phyloP scores from a whole-genome alignment of 2,329 filamentous ascomycete species.

The Aspergillus viridinutans region DNA sequence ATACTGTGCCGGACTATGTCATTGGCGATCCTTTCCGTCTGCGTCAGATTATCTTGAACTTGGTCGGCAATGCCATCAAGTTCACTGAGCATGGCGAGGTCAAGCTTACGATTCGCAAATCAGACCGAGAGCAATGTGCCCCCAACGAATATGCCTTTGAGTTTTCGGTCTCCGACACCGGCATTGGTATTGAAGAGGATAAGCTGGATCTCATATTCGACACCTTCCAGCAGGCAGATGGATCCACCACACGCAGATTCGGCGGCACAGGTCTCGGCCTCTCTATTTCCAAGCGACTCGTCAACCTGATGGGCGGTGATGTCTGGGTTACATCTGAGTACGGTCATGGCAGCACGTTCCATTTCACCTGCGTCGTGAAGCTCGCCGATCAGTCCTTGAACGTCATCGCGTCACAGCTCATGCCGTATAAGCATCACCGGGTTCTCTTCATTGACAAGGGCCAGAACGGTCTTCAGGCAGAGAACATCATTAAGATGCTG shows the following conservation, averaged over 20 bases:
- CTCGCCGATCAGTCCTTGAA: conserved; percentile 74
- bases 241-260: conserved; percentile 92
- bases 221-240: conserved; percentile 97
- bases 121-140: conserved; percentile 61
- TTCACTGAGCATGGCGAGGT: conserved; percentile 97
- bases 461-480: conserved; percentile 60
- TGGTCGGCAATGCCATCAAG: conserved; percentile 98
- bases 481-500: conserved; percentile 75
- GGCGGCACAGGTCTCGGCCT: conserved; percentile 90
- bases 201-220: conserved; percentile 98
- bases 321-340: conserved; percentile 94
- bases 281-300: conserved; percentile 90
- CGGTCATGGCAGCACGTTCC: conserved; percentile 88
- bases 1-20: conserved; percentile 88
- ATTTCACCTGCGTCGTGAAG: conserved; percentile 90
- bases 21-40: conserved; percentile 95
- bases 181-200: conserved; percentile 92
- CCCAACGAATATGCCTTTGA: conserved; percentile 86
- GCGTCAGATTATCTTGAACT: conserved; percentile 91
- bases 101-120: conserved; percentile 80
- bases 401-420: conserved; percentile 69
- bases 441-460: conserved; percentile 94
- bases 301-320: conserved; percentile 93
- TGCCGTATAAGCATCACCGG: conserved; percentile 87
- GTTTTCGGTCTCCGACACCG: conserved; percentile 92